A percentile compares a stretch with the other conserved stretches of the same genome.
These are phyloP conservation scores for Ascochyta lentis DNA, from an alignment of 2,329 filamentous ascomycete genomes.

Conservation along the genomic window DNA sequence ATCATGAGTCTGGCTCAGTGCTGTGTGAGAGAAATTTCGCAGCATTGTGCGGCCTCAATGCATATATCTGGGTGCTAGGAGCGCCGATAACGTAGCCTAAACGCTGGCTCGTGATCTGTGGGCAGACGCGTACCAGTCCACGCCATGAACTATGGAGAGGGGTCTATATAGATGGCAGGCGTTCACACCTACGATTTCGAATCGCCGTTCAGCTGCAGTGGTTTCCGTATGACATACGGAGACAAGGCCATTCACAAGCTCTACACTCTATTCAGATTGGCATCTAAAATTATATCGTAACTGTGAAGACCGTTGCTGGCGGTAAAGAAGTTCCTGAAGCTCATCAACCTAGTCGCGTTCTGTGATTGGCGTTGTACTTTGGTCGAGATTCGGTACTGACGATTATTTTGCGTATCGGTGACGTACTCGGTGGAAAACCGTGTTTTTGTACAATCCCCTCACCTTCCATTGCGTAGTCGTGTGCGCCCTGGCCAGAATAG, in stretches of 20 bases:
- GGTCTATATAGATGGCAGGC: not conserved
- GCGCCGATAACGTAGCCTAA: not conserved
- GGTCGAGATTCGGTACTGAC: not conserved
- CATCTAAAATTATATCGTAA: not conserved
- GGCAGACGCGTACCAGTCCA: not conserved
- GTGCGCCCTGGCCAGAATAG: not conserved
- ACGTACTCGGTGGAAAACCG: not conserved
- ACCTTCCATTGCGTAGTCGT: not conserved
- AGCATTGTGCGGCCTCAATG: not conserved
- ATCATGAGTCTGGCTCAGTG: conserved; percentile 1
- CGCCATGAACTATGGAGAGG: not conserved
- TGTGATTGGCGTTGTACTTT: conserved; percentile 5
- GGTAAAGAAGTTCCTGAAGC: not conserved
- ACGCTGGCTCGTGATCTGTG: not conserved
- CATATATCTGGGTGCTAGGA: conserved; percentile 1
- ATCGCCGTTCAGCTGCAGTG: not conserved
- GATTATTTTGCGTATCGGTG: not conserved
- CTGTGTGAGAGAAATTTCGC: not conserved
- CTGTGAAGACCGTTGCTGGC: not conserved
- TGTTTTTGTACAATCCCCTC: not conserved
- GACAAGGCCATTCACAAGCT: not conserved
- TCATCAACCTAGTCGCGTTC: not conserved
- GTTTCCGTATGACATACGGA: not conserved
- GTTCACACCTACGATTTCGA: not conserved
- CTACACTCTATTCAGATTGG: not conserved